A percentile compares a stretch with the other conserved stretches of the same genome.
phyloP scores from a whole-genome alignment of 805 yeast genomes.

The Ogataea zsoltii region DNA sequence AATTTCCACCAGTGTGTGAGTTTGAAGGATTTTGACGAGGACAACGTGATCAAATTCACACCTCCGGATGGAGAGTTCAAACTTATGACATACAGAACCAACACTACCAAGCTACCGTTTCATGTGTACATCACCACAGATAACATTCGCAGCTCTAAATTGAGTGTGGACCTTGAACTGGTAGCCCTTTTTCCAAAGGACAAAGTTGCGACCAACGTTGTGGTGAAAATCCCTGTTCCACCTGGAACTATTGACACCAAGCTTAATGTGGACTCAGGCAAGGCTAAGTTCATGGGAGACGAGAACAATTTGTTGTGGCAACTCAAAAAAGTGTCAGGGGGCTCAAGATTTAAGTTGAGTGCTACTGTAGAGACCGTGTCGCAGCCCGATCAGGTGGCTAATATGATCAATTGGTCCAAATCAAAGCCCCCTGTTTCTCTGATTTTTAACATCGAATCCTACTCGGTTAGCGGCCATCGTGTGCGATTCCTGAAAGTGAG shows the following conservation, averaged over 20 bases:
- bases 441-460: conserved; percentile 70
- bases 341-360: conserved; percentile 55
- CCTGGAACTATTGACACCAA: conserved; percentile 52
- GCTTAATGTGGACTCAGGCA: conserved; percentile 54
- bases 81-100: conserved; percentile 69
- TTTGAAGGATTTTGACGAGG: conserved; percentile 63
- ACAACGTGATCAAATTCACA: conserved; percentile 64
- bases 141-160: conserved; percentile 41
- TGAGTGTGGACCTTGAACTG: conserved; percentile 61
- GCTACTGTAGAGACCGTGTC: conserved; percentile 48
- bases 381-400: conserved; percentile 22
- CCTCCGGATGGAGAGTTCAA: conserved; percentile 92
- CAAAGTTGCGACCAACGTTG: conserved; percentile 62
- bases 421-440: conserved; percentile 77
- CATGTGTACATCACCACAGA: conserved; percentile 56
- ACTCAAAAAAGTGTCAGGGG: conserved; percentile 66
- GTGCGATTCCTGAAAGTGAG: conserved; percentile 70
- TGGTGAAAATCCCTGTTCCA: conserved; percentile 69
- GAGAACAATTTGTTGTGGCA: conserved; percentile 70
- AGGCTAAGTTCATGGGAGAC: conserved; percentile 65
- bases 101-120: conserved; percentile 71
- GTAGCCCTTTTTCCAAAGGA: conserved; percentile 62
- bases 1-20: conserved; percentile 88
- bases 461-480: conserved; percentile 71
- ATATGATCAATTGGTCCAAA: conserved; percentile 52